A percentile compares a stretch with the other conserved stretches of the same genome.
These are phyloP conservation scores for Capronia coronata DNA, from an alignment of 2,329 filamentous ascomycete species.

Conservation along the genomic window DNA sequence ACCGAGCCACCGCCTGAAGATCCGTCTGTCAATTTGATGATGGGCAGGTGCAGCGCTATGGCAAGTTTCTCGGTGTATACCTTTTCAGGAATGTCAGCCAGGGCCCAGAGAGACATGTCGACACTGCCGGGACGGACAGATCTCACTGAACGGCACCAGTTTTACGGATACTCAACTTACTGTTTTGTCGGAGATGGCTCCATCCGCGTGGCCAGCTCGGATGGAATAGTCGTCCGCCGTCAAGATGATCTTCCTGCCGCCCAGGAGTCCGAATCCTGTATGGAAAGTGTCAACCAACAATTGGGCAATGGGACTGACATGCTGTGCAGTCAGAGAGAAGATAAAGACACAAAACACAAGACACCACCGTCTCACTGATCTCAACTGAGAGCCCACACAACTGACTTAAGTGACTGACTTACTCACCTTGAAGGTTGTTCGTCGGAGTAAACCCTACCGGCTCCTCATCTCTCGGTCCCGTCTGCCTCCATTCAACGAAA, in stretches of 20 bases:
- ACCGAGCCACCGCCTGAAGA: slow-evolving; percentile 52
- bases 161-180: background rate
- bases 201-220: slow-evolving; percentile 58
- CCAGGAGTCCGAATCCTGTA: slow-evolving; percentile 4
- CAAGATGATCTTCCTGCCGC: slow-evolving; percentile 43
- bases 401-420: too few species aligned
- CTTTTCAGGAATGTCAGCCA: too few species aligned
- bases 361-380: too few species aligned
- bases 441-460: slow-evolving; percentile 50
- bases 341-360: too few species aligned
- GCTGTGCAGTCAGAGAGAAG: too few species aligned
- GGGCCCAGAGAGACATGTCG: too few species aligned
- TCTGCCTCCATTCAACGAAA: slow-evolving; percentile 49
- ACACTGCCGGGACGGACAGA: too few species aligned
- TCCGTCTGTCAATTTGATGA: slow-evolving; percentile 60
- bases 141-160: too few species aligned
- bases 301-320: too few species aligned
- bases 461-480: slow-evolving; percentile 41
- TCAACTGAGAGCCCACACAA: too few species aligned
- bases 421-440: slow-evolving; percentile 57
- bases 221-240: slow-evolving; percentile 61
- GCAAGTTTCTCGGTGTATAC: slow-evolving; percentile 56
- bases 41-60: slow-evolving; percentile 56
- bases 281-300: too few species aligned
- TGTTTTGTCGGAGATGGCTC: slow-evolving; percentile 52